Conservation (phyloP, 768 basidiomycete genomes). For the Naganishia friedmannii region DNA sequence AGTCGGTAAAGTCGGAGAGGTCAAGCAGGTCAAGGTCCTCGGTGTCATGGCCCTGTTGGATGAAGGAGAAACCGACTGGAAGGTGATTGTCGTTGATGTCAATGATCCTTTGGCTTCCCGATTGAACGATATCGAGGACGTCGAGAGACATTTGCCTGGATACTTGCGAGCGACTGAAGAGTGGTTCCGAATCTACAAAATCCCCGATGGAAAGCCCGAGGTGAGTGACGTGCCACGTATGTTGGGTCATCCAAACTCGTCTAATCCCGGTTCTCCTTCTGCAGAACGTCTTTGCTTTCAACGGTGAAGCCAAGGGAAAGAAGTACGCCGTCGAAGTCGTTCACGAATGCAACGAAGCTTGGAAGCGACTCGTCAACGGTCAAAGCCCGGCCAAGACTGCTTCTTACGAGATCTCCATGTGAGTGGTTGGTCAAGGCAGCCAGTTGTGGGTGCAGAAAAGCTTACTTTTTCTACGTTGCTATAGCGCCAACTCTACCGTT, state of each 20-base stretch:
- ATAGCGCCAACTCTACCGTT: slow-evolving; percentile 76
- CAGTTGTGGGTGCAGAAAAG: too few relatives aligned
- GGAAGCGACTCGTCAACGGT: slow-evolving; percentile 86
- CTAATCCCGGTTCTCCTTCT: not conserved
- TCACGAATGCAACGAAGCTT: slow-evolving; percentile 97
- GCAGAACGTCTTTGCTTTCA: slow-evolving; percentile 92
- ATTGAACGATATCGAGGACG: slow-evolving; percentile 98
- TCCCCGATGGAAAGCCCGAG: slow-evolving; percentile 54
- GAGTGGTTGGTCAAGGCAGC: slow-evolving; percentile 46
- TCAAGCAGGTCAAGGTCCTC: slow-evolving; percentile 99
- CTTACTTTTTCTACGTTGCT: not conserved
- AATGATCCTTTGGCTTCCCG: slow-evolving; percentile 91
- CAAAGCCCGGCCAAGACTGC: slow-evolving; percentile 70
- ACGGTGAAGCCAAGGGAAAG: slow-evolving; percentile 99
- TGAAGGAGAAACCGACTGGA: slow-evolving; percentile 99
- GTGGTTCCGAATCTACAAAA: slow-evolving; percentile 74
- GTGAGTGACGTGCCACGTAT: slow-evolving; percentile 28
- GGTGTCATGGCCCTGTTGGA: slow-evolving; percentile 99
- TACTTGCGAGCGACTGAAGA: slow-evolving; percentile 88
- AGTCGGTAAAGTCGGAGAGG: slow-evolving; percentile 91
- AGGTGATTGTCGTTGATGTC: slow-evolving; percentile 96
- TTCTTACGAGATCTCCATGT: slow-evolving; percentile 80
- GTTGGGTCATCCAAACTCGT: slow-evolving; percentile 3
- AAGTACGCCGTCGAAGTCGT: slow-evolving; percentile 99
- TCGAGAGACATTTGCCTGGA: slow-evolving; percentile 95